Base-by-base conservation (phyloP, 2,329 filamentous ascomycete species). In the Orbilia oligospora region DNA sequence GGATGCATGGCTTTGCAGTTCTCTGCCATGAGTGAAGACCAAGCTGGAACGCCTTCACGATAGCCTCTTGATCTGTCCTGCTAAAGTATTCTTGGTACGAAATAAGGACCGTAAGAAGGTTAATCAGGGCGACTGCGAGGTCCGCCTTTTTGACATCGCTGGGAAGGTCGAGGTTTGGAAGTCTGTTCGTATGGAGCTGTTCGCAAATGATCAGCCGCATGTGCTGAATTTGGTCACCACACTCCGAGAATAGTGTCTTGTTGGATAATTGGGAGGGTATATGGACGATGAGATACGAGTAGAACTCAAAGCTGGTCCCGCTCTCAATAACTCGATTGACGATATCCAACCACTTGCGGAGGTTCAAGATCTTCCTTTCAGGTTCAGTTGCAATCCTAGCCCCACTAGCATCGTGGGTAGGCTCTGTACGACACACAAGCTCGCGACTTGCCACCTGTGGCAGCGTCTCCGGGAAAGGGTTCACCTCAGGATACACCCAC, bases 1-100 rank as follows among this genome's bases (percentile, higher is more conserved):
- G 95, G 67, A 99, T 97, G 84, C 96, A 99, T 79, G 91, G 92
- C 82, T 94, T 96, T 20, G 94, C 93, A 69, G 93, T 97, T 80
- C 92, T 89, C 82, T 97, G 94, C 89, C 91, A 94, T 1, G 90
- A 90, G 10, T 91, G 90, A 75, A 98, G 93, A 1, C 95, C 95
- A 71, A 92, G 89, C 81, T 97, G 90, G 83, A 99, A 97, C 0
- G 93, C 90, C 80, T 91, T 91, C 27, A 97, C 93, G 41, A 97
- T 90, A 48, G 97, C 93, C 82, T 97, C 94, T 83, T 97, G 91
- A 81, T 98, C 94, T 33, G 89, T 88, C 83, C 94, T 94, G 68
- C 90, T 88, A 83, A 97, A 97, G 81, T 93, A 88, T 67, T 91
- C 89, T 83, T 97, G 93, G 83, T 97, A 99, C 83, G 94, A 95